These are phyloP conservation scores for Rhynchosporium graminicola DNA, from an alignment of 2,329 filamentous ascomycete species.

Conservation along the genomic window DNA sequence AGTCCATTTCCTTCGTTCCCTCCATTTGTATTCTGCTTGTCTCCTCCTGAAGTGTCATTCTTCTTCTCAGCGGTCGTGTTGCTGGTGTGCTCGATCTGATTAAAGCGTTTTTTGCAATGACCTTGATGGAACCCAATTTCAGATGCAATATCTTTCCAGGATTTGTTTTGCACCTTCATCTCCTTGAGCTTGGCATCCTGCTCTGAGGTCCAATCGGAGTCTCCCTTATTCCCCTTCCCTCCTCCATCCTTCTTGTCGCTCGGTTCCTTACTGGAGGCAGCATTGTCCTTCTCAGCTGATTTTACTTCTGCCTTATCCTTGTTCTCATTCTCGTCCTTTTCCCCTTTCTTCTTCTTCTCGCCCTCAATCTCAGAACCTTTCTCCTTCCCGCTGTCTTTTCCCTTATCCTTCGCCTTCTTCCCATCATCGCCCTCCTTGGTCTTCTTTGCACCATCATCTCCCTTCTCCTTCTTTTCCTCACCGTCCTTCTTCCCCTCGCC, in stretches of 20 bases:
- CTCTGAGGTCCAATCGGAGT: constrained; percentile 30
- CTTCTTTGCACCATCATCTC: not conserved
- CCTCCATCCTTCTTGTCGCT: constrained; percentile 8
- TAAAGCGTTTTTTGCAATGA: constrained; percentile 5
- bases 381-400: not conserved
- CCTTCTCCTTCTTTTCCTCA: constrained; percentile 9
- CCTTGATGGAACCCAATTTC: constrained; percentile 10
- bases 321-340: constrained; percentile 11
- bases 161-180: constrained; percentile 34
- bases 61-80: not conserved
- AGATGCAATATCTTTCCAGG: constrained; percentile 28
- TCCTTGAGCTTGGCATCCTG: constrained; percentile 34
- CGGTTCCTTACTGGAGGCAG: not conserved
- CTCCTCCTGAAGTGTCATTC: not conserved
- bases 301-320: constrained; percentile 11
- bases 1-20: not conserved
- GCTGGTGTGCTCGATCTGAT: not conserved
- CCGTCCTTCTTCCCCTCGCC: not conserved
- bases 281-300: constrained; percentile 1
- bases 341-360: constrained; percentile 1
- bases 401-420: constrained; percentile 11
- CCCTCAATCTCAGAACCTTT: constrained; percentile 1
- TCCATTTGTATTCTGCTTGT: constrained; percentile 1
- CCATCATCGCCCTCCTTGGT: not conserved
- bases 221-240: constrained; percentile 4